These are phyloP conservation scores for Vitis labrusca DNA, from an alignment of 164 flowering plant species.

Conservation along the genomic window DNA sequence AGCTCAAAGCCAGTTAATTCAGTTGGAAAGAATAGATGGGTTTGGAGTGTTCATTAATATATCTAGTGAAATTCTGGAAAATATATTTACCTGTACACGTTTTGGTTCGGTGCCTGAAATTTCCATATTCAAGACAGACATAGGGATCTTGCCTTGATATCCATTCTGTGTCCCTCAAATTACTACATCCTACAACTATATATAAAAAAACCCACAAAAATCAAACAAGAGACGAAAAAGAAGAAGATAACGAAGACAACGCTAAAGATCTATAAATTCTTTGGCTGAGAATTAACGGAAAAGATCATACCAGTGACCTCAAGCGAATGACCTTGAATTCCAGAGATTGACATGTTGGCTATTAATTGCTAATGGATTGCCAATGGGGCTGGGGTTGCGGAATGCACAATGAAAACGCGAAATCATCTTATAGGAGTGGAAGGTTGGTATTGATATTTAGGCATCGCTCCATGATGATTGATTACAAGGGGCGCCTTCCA, in stretches of 20 bases:
- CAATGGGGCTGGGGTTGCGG: too few species aligned
- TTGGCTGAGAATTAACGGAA: neutral
- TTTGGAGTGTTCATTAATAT: neutral
- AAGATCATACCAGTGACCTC: conserved; percentile 1
- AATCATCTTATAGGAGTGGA: too few species aligned
- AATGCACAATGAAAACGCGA: too few species aligned
- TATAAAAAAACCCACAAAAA: too few species aligned
- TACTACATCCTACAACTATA: neutral
- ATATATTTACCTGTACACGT: neutral
- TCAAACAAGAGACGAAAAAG: neutral
- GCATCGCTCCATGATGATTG: too few species aligned
- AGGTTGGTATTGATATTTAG: too few species aligned
- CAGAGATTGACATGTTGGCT: neutral
- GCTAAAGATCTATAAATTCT: neutral
- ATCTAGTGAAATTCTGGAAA: neutral
- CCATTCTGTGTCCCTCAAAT: conserved; percentile 1
- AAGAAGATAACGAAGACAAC: neutral
- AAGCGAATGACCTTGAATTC: neutral
- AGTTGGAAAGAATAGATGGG: neutral
- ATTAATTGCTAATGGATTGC: too few species aligned
- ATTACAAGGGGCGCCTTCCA: too few species aligned
- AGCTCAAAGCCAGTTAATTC: neutral
- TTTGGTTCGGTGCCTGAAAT: neutral
- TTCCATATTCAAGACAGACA: conserved; percentile 1
- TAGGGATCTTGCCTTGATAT: conserved; percentile 2